Evolutionary conservation across 768 basidiomycete genomes (phyloP), one percentile per base, ranked within the genome.

Genomic region (Arthromyces matolae): DNA sequence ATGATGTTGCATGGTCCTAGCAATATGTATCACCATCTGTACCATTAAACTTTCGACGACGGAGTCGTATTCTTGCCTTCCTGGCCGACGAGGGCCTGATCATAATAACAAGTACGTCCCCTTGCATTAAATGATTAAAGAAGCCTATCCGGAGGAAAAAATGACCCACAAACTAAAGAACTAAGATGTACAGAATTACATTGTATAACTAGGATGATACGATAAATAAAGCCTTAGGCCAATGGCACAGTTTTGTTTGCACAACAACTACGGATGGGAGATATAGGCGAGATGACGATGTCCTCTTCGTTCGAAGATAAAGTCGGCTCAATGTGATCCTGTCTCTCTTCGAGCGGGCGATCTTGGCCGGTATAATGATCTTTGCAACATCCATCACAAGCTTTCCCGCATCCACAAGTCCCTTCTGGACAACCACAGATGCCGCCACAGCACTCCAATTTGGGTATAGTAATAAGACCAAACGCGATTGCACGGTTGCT

Each of bases 401-500:
- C 68, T 23, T 68, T 63, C n/a, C 75, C 73, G 57, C 83, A 87
- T n/a, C 60, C 66, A 51, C 86, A 87, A 9, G 53, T 59, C 5
- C 71, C 78, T 19, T 62, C 61, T 3, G 81, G 76, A 60, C 84
- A 85, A 16, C 70, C 72, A 58, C 84, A 85, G 25, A 64, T 64
- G 2, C 84, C 83, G 1, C 75, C 78, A 60, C 84, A 86, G 58
- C 83, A 86, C 54, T 81, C 76, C 47, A 88, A 66, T 61, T 82
- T 84, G 19, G 86, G 84, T 18, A 86, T 58, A 39, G 67, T 75
- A 42, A 83, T 74, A 14, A 72, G 63, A 12, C 76, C 77, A 51
- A 76, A 77, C n/a, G 72, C 67, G 29, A 67, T 55, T 4, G 70
- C 64, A 14, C 68, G 66, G 34, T 71, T 70, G 22, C 75, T 74